phyloP scores from a whole-genome alignment of 768 basidiomycete genomes.

The Tulasnella sp. region DNA sequence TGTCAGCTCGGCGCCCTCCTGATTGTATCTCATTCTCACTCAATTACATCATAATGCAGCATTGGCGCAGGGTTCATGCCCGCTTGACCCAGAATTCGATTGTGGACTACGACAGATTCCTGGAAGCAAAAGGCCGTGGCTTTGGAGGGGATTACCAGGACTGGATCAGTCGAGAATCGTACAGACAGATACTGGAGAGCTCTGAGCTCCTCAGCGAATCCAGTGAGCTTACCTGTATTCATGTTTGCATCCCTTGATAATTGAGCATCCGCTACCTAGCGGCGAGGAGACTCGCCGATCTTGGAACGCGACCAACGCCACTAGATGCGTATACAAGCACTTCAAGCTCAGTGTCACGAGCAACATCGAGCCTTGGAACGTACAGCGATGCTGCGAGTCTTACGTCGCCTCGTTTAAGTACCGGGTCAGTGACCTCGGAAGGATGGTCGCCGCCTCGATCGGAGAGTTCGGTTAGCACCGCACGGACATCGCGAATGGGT shows the following conservation, averaged over 20 bases:
- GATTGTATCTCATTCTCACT: background rate
- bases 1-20: background rate
- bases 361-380: background rate
- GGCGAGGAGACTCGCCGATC: background rate
- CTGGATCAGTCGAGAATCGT: background rate
- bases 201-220: background rate
- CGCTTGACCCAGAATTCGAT: background rate
- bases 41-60: background rate
- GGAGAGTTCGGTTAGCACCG: background rate
- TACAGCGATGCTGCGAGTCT: background rate
- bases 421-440: background rate
- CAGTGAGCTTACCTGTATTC: background rate
- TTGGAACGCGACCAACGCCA: background rate
- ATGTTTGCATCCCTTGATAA: background rate
- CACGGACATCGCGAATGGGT: background rate
- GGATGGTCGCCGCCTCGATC: background rate
- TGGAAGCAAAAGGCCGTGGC: background rate
- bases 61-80: background rate
- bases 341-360: background rate
- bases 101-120: background rate
- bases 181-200: background rate
- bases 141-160: slow-evolving; percentile 3
- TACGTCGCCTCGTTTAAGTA: background rate
- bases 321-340: background rate
- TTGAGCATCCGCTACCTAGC: background rate